Evolutionary conservation across 306 rosid genomes (phyloP), one percentile per base, ranked within the genome.

Genomic region (Quercus variabilis): DNA sequence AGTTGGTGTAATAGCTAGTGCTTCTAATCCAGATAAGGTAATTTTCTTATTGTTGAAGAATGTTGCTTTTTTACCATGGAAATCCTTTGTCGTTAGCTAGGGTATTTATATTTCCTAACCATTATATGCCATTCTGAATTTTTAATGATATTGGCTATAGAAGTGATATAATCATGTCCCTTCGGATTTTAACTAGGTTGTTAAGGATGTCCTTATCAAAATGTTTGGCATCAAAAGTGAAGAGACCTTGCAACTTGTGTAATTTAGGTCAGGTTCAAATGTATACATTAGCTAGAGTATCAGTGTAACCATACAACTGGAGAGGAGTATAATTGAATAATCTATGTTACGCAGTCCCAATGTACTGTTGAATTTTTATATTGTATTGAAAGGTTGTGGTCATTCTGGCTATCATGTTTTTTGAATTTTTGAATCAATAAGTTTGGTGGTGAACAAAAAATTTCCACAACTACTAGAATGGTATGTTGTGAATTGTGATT

Each of bases 21-120:
- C 99, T 28, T 95, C 99, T 41, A 95, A 96, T 63, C 98, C 99
- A 5, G 99, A 95, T 82, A 95, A 95, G 98, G 99, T 95, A 88
- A 73, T 52, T 79, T 55, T 23, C 72, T 76, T 78, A 21, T 18
- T 6, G n/a, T 28, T 3, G 4, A 79, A 67, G 67, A 18, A 38
- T 63, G 67, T 31, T 31, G 35, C 0, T 31, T 56, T 75, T 26
- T 28, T 31, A 14, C 52, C 26, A 19, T 30, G 7, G 18, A 52
- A 71, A 21, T 21, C 72, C 2, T 23, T 14, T 31, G 17, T 4
- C 8, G 3, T 60, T 21, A 18, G 13, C 49, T 19, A 26, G 59
- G 31, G 30, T 52, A 57, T 56, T 1, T 69, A 25, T 59, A 57
- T 56, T 1, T 69, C 35, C 35, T 1, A 33, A 5, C 5, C 56